A percentile compares a stretch with the other conserved stretches of the same genome.
Conservation (phyloP, 352 stramenopile genomes). For the Phytophthora fragariae region DNA sequence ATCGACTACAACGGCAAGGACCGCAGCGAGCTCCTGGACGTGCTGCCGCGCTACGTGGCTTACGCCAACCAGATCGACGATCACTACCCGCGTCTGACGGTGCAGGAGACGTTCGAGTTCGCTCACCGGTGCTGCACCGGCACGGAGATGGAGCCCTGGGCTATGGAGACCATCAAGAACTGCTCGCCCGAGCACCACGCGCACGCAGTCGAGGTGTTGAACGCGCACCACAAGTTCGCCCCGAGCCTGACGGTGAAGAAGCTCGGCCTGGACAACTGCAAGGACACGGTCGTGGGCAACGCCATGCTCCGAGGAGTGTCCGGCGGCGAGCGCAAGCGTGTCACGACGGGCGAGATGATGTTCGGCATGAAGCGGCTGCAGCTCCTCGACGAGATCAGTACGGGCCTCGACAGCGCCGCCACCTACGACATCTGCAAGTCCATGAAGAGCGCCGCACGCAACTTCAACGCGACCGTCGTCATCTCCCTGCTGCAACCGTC, state of each 20-base stretch:
- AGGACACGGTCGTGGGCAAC: constrained; percentile 69
- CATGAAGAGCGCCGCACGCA: constrained; percentile 57
- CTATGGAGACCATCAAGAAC: constrained; percentile 44
- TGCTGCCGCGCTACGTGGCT: constrained; percentile 51
- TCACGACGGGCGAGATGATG: constrained; percentile 73
- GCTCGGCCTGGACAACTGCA: constrained; percentile 60
- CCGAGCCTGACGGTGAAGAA: constrained; percentile 50
- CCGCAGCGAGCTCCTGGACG: constrained; percentile 35
- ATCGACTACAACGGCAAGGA: constrained; percentile 58
- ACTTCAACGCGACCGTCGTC: constrained; percentile 59
- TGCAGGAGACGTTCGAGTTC: constrained; percentile 68
- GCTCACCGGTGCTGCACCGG: constrained; percentile 51
- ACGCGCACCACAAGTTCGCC: constrained; percentile 43
- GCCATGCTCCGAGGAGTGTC: constrained; percentile 60
- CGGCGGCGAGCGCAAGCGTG: constrained; percentile 56
- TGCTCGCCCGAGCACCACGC: constrained; percentile 45
- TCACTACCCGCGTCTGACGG: constrained; percentile 54
- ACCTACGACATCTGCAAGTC: constrained; percentile 87
- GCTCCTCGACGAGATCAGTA: constrained; percentile 86
- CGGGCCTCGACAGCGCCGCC: constrained; percentile 51
- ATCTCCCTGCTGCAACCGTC: constrained; percentile 55
- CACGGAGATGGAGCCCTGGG: constrained; percentile 48
- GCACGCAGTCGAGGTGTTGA: constrained; percentile 46
- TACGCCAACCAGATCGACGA: constrained; percentile 61
- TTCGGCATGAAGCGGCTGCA: constrained; percentile 76